Base-by-base conservation (phyloP, 768 basidiomycete genomes). In the Macrocybe gigantea region DNA sequence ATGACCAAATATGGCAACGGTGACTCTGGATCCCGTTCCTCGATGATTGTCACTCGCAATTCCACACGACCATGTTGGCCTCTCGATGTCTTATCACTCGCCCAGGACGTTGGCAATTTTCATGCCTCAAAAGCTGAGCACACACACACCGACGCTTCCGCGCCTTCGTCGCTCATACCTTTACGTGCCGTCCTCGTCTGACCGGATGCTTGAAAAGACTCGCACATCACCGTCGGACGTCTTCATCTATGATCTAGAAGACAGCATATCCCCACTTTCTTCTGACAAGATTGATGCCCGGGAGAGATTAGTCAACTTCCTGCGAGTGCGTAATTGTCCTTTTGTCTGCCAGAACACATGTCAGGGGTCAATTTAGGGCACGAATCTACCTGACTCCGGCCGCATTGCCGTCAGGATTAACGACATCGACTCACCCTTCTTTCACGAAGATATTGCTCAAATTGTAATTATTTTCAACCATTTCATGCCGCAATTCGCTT, bases 201-300 rank as follows among this genome's bases (percentile, higher is more conserved):
- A 85, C 33, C 76, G 80, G 37, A 91, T 92, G 85, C 79, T 95
- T 33, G 70, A 82, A 54, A 94, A 93, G 60, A 88, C 88, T 0
- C 70, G 88, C 39, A 63, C 58, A 7, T 70, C 73, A 10, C 60
- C 66, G 2, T 82, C 90, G 1, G 93, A 95, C 51, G 74, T 85
- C 38, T 70, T 93, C 33, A 84, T 92, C 22, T 93, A 92, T 57
- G 93, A 95, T 68, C 71, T 95, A 9, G 93, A 94, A 62, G 93
- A 95, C 62, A 87, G 87, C 51, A 80, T 94, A 0, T 69, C 89
- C 4, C 85, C 85, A 5, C 69, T 80, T 4, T 74, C 78, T 31
- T 64, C 68, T 29, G 80, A 82, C 49, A 88, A 90, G 61, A 64
- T 65, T 14, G 64, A 72, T 44, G 85, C 88, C 0, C 71, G 88